Evolutionary conservation across 192 early-diverging fungal genomes (phyloP), one percentile per base, ranked within the genome.

Genomic region (Linnemannia elongata): DNA sequence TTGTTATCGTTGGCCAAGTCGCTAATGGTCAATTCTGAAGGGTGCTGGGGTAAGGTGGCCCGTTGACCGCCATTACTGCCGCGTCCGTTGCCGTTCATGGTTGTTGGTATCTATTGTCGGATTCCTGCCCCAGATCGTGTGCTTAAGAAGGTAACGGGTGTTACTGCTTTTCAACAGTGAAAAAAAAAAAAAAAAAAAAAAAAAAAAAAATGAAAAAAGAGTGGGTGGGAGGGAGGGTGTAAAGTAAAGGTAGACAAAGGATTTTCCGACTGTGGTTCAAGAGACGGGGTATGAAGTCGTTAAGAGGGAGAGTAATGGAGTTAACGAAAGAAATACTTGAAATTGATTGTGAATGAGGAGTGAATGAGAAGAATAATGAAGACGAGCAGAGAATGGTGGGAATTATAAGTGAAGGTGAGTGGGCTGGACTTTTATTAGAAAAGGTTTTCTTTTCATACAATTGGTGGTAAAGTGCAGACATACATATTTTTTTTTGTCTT

Each of bases 11-110:
- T 22, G 44, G 44, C 27, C 47, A 78, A 22, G 5, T 77, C 72
- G 17, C 5, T 52, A 45, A 83, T 77, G 42, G 82, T 83, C 44
- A 44, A 12, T 42, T 78, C 71, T 18, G 82, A 83, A 13, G 76
- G 45, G 35, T 47, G 70, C 24, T 83, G 82, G 12, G 76, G 38
- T 4, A 83, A 20, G 10, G 72, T 24, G 36, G 1, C 36, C 69
- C 49, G 27, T 33, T 63, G 15, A 38, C 24, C 42, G 36, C 27
- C n/a, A 30, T 73, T 66, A 68, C 75, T 55, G 72, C 22, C 3
- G 8, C 22, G 47, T 54, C 36, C 68, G 44, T 66, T 60, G 15
- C 9, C 22, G 36, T 74, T 38, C n/a, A 44, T 74, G 6, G 24
- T 74, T 44, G 8, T 33, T 3, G 60, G 60, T 27, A 15, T 66